phyloP scores from a whole-genome alignment of 441 rosid species.

The Euphorbia corollata region DNA sequence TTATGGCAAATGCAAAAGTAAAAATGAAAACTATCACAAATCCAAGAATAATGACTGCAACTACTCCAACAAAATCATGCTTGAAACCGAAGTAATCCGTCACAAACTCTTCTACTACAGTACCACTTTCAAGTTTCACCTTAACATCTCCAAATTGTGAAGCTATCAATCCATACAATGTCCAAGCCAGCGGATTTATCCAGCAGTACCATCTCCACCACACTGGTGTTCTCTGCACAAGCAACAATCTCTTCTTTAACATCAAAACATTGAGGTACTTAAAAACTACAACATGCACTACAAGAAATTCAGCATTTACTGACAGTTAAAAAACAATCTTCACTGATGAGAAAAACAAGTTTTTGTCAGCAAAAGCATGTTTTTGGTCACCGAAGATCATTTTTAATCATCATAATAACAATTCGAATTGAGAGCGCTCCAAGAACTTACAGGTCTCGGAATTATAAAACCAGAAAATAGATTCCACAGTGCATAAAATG shows the following conservation, averaged over 20 bases:
- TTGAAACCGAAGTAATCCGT: slow-evolving; percentile 28
- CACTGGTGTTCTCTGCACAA: slow-evolving; percentile 35
- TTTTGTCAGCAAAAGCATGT: no score
- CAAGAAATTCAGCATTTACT: no score
- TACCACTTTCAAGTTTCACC: slow-evolving; percentile 19
- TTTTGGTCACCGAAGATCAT: no score
- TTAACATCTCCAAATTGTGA: slow-evolving; percentile 39
- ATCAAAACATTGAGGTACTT: no score
- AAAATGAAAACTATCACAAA: slow-evolving; percentile 32
- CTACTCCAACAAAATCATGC: slow-evolving; percentile 36
- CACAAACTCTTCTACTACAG: slow-evolving; percentile 26
- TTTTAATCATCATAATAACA: no score
- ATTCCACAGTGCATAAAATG: slow-evolving; percentile 62
- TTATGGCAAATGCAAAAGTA: slow-evolving; percentile 33
- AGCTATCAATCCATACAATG: slow-evolving; percentile 38
- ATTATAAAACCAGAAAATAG: slow-evolving; percentile 63
- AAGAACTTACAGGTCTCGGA: slow-evolving; percentile 49
- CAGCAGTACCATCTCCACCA: slow-evolving; percentile 67
- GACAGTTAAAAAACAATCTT: no score
- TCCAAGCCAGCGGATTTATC: slow-evolving; percentile 42
- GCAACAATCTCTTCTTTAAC: neutral
- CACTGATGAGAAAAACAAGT: no score
- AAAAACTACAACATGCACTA: no score
- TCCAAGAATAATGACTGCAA: slow-evolving; percentile 30
- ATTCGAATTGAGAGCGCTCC: neutral